Evolutionary conservation across 2,329 filamentous ascomycete genomes (phyloP), one percentile per base, ranked within the genome.

Genomic region (Neofusicoccum ribis): DNA sequence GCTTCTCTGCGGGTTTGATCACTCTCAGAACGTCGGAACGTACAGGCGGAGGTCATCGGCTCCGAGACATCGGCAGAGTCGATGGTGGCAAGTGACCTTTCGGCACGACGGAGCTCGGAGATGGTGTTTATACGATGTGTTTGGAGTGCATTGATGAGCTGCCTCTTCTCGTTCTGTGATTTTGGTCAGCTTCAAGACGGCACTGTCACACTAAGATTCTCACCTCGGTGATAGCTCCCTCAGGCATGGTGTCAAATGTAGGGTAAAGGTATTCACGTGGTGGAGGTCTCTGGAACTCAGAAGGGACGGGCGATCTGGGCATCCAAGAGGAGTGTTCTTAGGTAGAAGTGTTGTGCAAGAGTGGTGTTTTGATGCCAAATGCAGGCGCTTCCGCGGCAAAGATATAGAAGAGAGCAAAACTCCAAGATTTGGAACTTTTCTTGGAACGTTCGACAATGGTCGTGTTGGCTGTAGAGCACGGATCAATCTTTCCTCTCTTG

Each of bases 71-170:
- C 85, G 49, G 86, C 82, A 46, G 83, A 81, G 37, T 86, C 82
- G 66, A 86, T 83, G 2, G 80, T 76, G 3, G 87, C 85, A 27
- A 90, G 88, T 3, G 86, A 81, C 64, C 86, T 85, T 74, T 93
- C 90, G 69, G 91, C 88, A 15, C 89, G 87, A 69, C 89, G 88
- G 34, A 92, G 84, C 68, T 91, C 89, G 0, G 87, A 88, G 20
- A 92, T 81, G 0, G 90, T 92, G 73, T 92, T 92, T 74, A 92
- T 81, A n/a, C 86, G 85, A 71, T 90, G 89, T 0, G 85, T 87
- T 49, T 81, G 81, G 23, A 92, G 82, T 0, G 88, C 86, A 27
- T 87, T 81, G 68, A 91, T 86, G 67, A 90, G 82, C 67, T 88
- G 84, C 15, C 78, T 74, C 69, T 82, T 82, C 66, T 83, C 79